A percentile compares a stretch with the other conserved stretches of the same genome.
phyloP scores from a whole-genome alignment of 352 stramenopile genomes.

The Globisporangium camurandrum region DNA sequence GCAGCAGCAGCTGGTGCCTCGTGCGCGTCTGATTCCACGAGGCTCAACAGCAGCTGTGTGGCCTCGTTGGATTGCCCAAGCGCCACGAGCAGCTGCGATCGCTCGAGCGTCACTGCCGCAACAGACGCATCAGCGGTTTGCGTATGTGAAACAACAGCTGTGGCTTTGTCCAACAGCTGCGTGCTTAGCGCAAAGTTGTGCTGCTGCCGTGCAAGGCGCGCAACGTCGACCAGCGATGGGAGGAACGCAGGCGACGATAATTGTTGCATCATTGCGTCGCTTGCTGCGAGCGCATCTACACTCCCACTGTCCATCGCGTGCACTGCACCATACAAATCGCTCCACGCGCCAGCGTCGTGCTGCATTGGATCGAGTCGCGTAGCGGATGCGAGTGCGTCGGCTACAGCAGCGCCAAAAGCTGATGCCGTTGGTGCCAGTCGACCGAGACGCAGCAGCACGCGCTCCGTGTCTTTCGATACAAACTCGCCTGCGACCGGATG shows the following conservation, averaged over 20 bases:
- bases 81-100: conserved; percentile 25
- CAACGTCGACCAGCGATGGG: conserved; percentile 25
- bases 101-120: conserved; percentile 25
- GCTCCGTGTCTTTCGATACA: conserved; percentile 27
- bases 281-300: too few species aligned
- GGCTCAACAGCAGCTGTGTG: conserved; percentile 19
- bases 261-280: too few species aligned
- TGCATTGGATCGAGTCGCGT: conserved; percentile 21
- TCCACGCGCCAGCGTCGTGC: conserved; percentile 33
- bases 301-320: not conserved
- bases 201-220: conserved; percentile 44
- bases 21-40: too few species aligned
- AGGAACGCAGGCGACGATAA: too few species aligned
- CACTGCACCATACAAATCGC: conserved; percentile 13
- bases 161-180: conserved; percentile 23
- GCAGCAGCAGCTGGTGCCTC: not conserved
- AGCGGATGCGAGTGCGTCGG: too few species aligned
- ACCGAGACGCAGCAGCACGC: conserved; percentile 17
- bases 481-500: conserved; percentile 28
- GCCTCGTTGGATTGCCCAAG: conserved; percentile 25
- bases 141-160: not conserved
- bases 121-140: too few species aligned
- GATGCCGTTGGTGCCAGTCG: not conserved
- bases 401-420: not conserved
- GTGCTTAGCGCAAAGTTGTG: conserved; percentile 35